phyloP scores from a whole-genome alignment of 140 eudicot genomes.

The Ambrosia hybrid region DNA sequence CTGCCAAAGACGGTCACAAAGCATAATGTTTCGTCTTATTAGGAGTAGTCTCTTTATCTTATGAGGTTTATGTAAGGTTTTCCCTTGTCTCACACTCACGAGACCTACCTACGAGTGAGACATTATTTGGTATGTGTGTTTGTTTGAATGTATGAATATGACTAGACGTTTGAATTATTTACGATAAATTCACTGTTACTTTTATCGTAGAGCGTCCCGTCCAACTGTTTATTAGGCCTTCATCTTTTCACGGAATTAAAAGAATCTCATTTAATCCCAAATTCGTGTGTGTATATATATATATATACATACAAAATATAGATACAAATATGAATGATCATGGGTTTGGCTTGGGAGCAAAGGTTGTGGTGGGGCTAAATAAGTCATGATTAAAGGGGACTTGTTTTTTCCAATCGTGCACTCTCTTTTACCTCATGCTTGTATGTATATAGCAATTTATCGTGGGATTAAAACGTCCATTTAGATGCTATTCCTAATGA shows the following conservation, averaged over 20 bases:
- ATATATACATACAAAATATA: background rate
- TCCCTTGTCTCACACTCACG: too few species aligned
- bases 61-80: too few species aligned
- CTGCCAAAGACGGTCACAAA: too few species aligned
- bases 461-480: conserved; percentile 24
- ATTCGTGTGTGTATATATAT: background rate
- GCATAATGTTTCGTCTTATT: too few species aligned
- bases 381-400: conserved; percentile 47
- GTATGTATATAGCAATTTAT: conserved; percentile 22
- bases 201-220: background rate
- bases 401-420: conserved; percentile 47
- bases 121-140: too few species aligned
- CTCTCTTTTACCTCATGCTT: conserved; percentile 32
- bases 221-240: too few species aligned
- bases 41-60: too few species aligned
- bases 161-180: background rate
- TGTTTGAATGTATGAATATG: too few species aligned
- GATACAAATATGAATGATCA: conserved; percentile 20
- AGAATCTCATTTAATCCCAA: background rate
- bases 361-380: conserved; percentile 58
- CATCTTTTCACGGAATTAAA: background rate
- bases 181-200: background rate
- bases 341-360: conserved; percentile 67
- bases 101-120: too few species aligned
- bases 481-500: conserved; percentile 13